These are phyloP conservation scores for Parmelia sp. DNA, from an alignment of 495 filamentous ascomycete genomes.

Conservation along the genomic window DNA sequence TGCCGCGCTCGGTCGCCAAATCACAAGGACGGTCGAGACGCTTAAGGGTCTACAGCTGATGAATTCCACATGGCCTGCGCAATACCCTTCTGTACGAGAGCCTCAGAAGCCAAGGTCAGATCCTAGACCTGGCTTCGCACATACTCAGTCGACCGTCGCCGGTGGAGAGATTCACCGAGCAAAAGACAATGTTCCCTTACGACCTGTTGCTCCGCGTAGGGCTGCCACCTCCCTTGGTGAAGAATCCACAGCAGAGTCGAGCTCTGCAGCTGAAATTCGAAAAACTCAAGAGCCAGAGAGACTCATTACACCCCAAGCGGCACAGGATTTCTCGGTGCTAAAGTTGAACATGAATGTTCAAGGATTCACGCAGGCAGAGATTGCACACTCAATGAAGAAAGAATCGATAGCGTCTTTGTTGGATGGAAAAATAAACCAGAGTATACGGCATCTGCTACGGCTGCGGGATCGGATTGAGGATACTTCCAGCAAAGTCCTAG, in stretches of 20 bases:
- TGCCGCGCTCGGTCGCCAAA: slow-evolving; percentile 73
- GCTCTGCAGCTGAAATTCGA: slow-evolving; percentile 55
- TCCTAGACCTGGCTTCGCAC: slow-evolving; percentile 45
- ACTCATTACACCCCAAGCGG: slow-evolving; percentile 85
- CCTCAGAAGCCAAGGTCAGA: slow-evolving; percentile 39
- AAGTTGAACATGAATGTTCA: slow-evolving; percentile 93
- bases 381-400: slow-evolving; percentile 97
- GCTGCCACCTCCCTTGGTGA: slow-evolving; percentile 66
- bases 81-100: slow-evolving; percentile 76
- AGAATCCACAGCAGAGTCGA: slow-evolving; percentile 60
- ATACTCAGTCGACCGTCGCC: slow-evolving; percentile 44
- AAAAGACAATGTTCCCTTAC: slow-evolving; percentile 35
- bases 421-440: slow-evolving; percentile 89
- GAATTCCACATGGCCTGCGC: slow-evolving; percentile 87
- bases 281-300: slow-evolving; percentile 57
- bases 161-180: slow-evolving; percentile 32
- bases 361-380: slow-evolving; percentile 72
- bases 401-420: slow-evolving; percentile 78
- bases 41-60: slow-evolving; percentile 74
- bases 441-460: slow-evolving; percentile 78
- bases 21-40: slow-evolving; percentile 76
- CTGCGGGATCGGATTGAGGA: slow-evolving; percentile 94
- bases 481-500: slow-evolving; percentile 91
- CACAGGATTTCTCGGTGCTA: slow-evolving; percentile 89
- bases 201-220: slow-evolving; percentile 53